phyloP scores from a whole-genome alignment of 2,329 filamentous ascomycete species.

The Fusarium odoratissimum region DNA sequence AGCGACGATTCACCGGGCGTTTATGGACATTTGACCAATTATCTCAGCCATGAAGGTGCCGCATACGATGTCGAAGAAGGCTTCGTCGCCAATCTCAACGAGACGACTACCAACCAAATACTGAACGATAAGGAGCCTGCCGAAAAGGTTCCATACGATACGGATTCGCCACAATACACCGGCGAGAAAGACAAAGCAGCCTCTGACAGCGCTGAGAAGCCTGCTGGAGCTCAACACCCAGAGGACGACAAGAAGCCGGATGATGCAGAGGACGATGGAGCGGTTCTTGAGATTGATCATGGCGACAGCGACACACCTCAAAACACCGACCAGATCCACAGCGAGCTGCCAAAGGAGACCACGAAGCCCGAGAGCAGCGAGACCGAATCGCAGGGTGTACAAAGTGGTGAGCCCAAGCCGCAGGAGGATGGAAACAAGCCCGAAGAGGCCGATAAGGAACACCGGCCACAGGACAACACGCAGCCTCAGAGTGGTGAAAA shows the following conservation, averaged over 20 bases:
- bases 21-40: conserved; percentile 48
- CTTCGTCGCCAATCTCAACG: conserved; percentile 47
- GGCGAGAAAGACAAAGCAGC: conserved; percentile 20
- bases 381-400: not conserved
- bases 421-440: conserved; percentile 4
- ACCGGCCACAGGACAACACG: conserved; percentile 13
- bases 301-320: not conserved
- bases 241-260: not conserved
- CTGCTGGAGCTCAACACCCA: not conserved
- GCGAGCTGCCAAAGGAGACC: not conserved
- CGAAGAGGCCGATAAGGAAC: not conserved
- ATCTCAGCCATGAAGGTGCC: conserved; percentile 46
- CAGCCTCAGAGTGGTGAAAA: conserved; percentile 1
- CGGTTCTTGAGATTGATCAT: conserved; percentile 9
- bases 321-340: not conserved
- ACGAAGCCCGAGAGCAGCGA: not conserved
- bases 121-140: conserved; percentile 17
- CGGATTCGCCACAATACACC: conserved; percentile 16
- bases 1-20: conserved; percentile 45
- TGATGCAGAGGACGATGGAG: not conserved
- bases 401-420: not conserved
- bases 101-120: conserved; percentile 43
- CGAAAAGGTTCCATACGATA: conserved; percentile 13
- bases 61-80: conserved; percentile 50
- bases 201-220: not conserved